Evolutionary conservation across 805 yeast genomes (phyloP).

Genomic region (Saccharomycopsis schoenii): DNA sequence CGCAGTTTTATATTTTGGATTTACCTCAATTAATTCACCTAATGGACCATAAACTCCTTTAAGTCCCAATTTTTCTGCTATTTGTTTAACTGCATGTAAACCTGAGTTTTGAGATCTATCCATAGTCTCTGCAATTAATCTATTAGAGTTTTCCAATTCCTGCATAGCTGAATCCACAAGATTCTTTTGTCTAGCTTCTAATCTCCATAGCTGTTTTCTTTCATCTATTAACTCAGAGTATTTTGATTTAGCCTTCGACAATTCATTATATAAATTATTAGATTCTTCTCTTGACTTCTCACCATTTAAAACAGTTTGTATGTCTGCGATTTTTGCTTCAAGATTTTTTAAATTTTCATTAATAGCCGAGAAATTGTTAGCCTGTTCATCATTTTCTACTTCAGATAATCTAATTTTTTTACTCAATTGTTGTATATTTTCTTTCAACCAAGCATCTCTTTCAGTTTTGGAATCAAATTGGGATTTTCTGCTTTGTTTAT

Average conservation of each 20-base stretch:
- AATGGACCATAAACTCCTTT: constrained; percentile 69
- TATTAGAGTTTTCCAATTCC: constrained; percentile 48
- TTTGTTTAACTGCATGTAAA: constrained; percentile 54
- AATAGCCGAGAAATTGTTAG: neutral
- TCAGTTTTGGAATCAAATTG: constrained; percentile 46
- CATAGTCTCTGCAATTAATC: constrained; percentile 62
- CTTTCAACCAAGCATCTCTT: constrained; percentile 57
- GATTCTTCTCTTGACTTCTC: constrained; percentile 26
- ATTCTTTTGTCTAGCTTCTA: constrained; percentile 57
- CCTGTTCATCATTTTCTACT: constrained; percentile 8
- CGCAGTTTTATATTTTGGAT: constrained; percentile 74
- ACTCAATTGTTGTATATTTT: constrained; percentile 35
- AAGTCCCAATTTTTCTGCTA: constrained; percentile 49
- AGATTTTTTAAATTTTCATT: constrained; percentile 21
- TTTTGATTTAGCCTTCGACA: constrained; percentile 29
- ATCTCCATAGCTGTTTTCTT: constrained; percentile 70
- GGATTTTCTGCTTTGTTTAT: constrained; percentile 62
- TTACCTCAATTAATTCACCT: constrained; percentile 73
- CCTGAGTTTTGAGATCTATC: constrained; percentile 64
- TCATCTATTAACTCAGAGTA: constrained; percentile 46
- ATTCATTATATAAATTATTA: constrained; percentile 24
- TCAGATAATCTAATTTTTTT: constrained; percentile 23
- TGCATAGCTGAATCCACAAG: constrained; percentile 43
- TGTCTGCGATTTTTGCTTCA: constrained; percentile 25
- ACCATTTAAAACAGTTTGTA: constrained; percentile 31